Base-by-base conservation (phyloP, 805 yeast species). In the Jamesozyma hellenica region DNA sequence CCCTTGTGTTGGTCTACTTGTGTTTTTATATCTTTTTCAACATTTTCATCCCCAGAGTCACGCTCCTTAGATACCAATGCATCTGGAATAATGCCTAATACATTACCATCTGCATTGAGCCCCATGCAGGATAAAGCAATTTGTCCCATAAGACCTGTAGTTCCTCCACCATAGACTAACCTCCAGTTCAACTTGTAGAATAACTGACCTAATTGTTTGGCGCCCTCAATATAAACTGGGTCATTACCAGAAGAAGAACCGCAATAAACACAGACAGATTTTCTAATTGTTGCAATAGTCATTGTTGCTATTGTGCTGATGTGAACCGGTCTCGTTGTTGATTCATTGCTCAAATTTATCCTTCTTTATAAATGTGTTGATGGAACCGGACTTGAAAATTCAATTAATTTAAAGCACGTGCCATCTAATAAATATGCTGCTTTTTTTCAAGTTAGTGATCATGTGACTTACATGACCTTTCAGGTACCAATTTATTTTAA, bases 101-200 rank as follows among this genome's bases (percentile, higher is more conserved):
- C 95, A 42, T 74, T 71, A 3, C 85, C 87, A 23, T 56, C 58
- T 14, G 45, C 40, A 21, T 56, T 70, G 36, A 53, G 51, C 2
- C 60, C 62, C 47, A 77, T 75, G 34, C 78, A 72, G 1, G 82
- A 71, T 40, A 73, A 69, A 9, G 90, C 88, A 42, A 83, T 75
- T 4, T 74, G 68, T 10, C 92, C 92, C 88, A 83, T 83, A 37
- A 83, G 58, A 4, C 92, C 90, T 1, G 87, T 81, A 27, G 90
- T 78, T 16, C 95, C 95, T 30, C 95, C 95, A 35, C 95, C 95
- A 52, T 86, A 85, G 9, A 85, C 90, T 31, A 85, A 64, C 3
- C 85, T 85, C 79, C 85, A 83, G 40, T 72, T 67, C 38, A 67
- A 65, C 16, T 27, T 10, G 18, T 85, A 82, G 45, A 85, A 58